Evolutionary conservation across 495 filamentous ascomycete genomes (phyloP), one percentile per base, ranked within the genome.

Genomic region (Aspergillus cavernicola): DNA sequence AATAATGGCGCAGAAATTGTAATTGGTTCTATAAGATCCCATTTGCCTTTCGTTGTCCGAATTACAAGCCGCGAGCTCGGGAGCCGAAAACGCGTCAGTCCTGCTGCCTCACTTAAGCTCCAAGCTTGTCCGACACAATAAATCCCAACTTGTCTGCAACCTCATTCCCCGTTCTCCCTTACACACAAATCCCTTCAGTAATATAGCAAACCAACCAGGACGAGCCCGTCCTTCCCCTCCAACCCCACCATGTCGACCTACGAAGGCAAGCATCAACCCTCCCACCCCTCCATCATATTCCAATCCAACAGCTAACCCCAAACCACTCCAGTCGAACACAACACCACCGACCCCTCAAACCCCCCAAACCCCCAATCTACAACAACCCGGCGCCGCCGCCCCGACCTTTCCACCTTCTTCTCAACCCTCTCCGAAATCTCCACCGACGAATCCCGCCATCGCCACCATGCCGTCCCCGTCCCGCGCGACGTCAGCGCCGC

Each of bases 371-470:
- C n/a, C n/a, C 44, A 13, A 35, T 39, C 37, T n/a, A 4, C 43
- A 12, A 16, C 31, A 24, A 28, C 51, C 32, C 73, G 57, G 59
- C 74, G 60, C 52, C 85, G 84, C 43, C 88, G 88, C 40, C 83
- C 90, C 32, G 89, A 95, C 72, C 86, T 96, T 70, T 85, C 86
- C 40, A 88, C 85, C 67, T 97, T 97, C 82, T 91, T 87, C 75
- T 75, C 85, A 37, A 84, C 86, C 42, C 84, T 95, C 44, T 73
- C 77, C 60, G 80, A 86, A 59, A 77, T 81, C 51, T 81, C 88
- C 54, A 71, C 76, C 12, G 68, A 72, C 55, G 61, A 66, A 46
- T 60, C 68, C 32, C 62, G 66, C 50, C 66, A 76, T 41, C 61
- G 75, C 56, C 76, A 75, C 8, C 82, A 87, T 71, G 81, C 86